These are phyloP conservation scores for Pyrenophora seminiperda DNA, from an alignment of 2,329 filamentous ascomycete species.

Conservation along the genomic window DNA sequence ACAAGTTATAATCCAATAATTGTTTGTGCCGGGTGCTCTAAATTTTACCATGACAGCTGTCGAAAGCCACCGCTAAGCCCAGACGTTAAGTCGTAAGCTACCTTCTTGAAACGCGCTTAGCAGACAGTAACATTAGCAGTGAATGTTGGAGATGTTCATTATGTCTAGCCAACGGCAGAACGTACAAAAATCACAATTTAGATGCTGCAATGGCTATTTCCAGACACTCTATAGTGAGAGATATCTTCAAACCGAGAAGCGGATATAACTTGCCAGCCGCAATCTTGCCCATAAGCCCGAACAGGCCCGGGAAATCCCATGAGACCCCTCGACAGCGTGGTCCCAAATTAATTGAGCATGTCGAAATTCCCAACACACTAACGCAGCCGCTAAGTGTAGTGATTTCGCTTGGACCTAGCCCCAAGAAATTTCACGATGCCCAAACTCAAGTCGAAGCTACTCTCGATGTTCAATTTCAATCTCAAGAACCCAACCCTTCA, in stretches of 20 bases:
- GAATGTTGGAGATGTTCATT: slow-evolving; percentile 18
- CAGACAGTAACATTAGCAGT: slow-evolving; percentile 15
- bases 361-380: slow-evolving; percentile 23
- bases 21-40: slow-evolving; percentile 40
- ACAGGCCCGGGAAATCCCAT: neutral
- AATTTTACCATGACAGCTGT: slow-evolving; percentile 46
- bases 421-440: neutral
- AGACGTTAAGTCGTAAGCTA: slow-evolving; percentile 18
- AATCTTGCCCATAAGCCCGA: neutral
- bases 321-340: neutral
- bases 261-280: neutral
- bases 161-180: slow-evolving; percentile 16
- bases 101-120: neutral
- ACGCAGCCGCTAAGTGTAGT: slow-evolving; percentile 20
- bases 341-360: neutral
- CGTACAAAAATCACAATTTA: neutral
- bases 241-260: slow-evolving; percentile 2
- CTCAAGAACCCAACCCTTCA: neutral
- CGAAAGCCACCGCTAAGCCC: slow-evolving; percentile 28
- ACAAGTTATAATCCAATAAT: slow-evolving; percentile 36
- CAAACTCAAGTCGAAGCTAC: neutral
- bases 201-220: neutral
- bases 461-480: neutral
- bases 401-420: neutral
- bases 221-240: slow-evolving; percentile 4